Evolutionary conservation across 179 eudicot species (phyloP), one percentile per base, ranked within the genome.

Genomic region (Vitellaria paradoxa): DNA sequence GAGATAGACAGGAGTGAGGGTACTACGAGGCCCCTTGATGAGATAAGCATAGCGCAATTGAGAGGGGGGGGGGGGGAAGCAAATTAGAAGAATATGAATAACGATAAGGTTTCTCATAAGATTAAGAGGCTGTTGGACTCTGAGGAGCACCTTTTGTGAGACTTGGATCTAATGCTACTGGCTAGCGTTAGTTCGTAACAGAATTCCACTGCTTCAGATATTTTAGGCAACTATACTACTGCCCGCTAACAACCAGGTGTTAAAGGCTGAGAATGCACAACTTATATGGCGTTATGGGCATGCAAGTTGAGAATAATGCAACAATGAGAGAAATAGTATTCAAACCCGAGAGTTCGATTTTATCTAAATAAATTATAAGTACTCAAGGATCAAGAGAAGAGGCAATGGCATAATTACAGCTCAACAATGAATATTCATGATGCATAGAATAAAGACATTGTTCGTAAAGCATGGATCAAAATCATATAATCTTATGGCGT

Each of bases 121-220:
- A 30, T 0, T 30, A 30, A 30, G 37, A 30, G 37, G 37, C 37
- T 30, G 37, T 30, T 30, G 37, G 37, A 50, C 21, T 21, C 57
- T 20, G 72, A 70, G 21, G 45, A 52, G 61, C 20, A 70, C 14
- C 74, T 13, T 24, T 26, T 20, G 20, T 50, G 37, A 0, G 11
- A 24, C 6, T 23, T 50, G n/a, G 60, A 23, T 52, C 20, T 15
- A 26, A n/a, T 23, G 13, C 2, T 7, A 50, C 55, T 70, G 42
- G 74, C 74, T 50, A 70, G 74, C 61, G 18, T 70, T 14, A 3
- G 40, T 70, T 69, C 40, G 40, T 47, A 21, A 69, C 7, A 50
- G 3, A 52, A 70, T 50, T 50, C 20, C 40, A 23, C 74, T 52
- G n/a, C 74, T 70, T 70, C 61, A 30, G 21, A 9, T 70, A 60